A percentile compares a stretch with the other conserved stretches of the same genome.
These are phyloP conservation scores for Colletotrichum cereale DNA, from an alignment of 2,329 filamentous ascomycete genomes.

Conservation along the genomic window DNA sequence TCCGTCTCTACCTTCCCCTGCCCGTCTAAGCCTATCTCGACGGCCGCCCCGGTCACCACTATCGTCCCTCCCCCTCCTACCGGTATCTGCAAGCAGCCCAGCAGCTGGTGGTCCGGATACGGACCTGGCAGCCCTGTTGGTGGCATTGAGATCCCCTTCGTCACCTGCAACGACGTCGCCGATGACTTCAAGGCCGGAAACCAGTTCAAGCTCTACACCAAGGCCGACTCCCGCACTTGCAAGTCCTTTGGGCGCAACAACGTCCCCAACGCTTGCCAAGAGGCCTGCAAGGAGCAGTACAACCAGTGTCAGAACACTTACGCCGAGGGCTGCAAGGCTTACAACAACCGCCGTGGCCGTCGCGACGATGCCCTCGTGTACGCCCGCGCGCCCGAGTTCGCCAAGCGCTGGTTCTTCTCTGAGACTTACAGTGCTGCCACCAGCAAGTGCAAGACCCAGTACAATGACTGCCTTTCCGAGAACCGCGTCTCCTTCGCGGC, in stretches of 20 bases:
- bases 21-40: conserved; percentile 45
- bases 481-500: conserved; percentile 55
- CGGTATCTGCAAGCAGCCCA: conserved; percentile 66
- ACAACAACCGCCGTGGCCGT: conserved; percentile 41
- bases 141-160: conserved; percentile 63
- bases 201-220: conserved; percentile 66
- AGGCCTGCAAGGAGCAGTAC: conserved; percentile 67
- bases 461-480: conserved; percentile 59
- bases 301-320: conserved; percentile 62
- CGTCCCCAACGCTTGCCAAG: conserved; percentile 58
- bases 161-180: conserved; percentile 66
- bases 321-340: conserved; percentile 59
- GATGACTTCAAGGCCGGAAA: conserved; percentile 54
- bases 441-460: conserved; percentile 63
- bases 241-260: conserved; percentile 55
- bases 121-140: conserved; percentile 71
- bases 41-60: conserved; percentile 44
- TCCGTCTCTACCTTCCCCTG: conserved; percentile 46
- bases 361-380: conserved; percentile 23
- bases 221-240: conserved; percentile 57
- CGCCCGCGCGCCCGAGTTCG: conserved; percentile 33
- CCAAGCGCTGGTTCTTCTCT: conserved; percentile 43
- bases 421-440: conserved; percentile 48
- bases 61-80: conserved; percentile 61
- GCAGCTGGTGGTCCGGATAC: conserved; percentile 72